Evolutionary conservation across 805 yeast species (phyloP).

Genomic region (Ogataea corticis): DNA sequence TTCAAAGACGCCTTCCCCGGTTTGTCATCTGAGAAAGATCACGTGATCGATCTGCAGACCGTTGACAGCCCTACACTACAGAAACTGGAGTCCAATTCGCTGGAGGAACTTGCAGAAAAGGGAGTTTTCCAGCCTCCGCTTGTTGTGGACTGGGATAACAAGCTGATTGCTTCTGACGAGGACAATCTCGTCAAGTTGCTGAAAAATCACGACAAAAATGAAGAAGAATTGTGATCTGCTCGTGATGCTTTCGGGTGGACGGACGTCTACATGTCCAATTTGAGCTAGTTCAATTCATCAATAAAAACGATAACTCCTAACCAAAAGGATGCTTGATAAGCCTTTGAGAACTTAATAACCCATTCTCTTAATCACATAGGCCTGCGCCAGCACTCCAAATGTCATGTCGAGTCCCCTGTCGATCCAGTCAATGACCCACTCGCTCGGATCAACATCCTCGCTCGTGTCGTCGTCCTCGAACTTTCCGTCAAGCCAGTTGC

Average conservation of each 20-base stretch:
- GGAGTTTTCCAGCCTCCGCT: conserved; percentile 44
- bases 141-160: conserved; percentile 64
- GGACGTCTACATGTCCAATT: no score
- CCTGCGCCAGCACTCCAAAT: conserved; percentile 86
- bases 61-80: conserved; percentile 10
- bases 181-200: conserved; percentile 44
- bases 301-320: conserved; percentile 3
- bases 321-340: not conserved
- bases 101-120: conserved; percentile 22
- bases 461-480: conserved; percentile 21
- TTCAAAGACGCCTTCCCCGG: conserved; percentile 33
- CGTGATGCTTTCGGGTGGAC: no score
- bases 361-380: conserved; percentile 89
- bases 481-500: conserved; percentile 77
- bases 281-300: not conserved
- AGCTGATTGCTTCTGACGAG: conserved; percentile 51
- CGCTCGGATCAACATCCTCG: conserved; percentile 64
- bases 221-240: conserved; percentile 12
- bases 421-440: conserved; percentile 80
- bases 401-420: conserved; percentile 75
- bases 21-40: conserved; percentile 15
- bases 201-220: conserved; percentile 34
- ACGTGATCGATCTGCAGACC: conserved; percentile 24
- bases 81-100: conserved; percentile 14
- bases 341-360: conserved; percentile 44